Base-by-base conservation (phyloP, 257 asterid species). In the Ehretia macrophylla region DNA sequence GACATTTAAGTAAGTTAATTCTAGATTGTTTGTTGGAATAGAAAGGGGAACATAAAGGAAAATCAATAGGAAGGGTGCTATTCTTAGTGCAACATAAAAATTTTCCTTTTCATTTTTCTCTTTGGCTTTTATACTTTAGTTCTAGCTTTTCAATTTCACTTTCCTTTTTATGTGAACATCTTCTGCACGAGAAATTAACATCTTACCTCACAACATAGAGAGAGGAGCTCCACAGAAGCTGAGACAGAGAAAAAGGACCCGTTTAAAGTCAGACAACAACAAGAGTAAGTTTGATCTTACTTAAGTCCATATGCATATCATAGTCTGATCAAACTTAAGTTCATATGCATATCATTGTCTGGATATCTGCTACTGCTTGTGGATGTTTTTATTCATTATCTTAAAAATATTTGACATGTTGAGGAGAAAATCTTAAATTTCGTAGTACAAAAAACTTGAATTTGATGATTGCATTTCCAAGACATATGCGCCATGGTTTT, bases 241-340 rank as follows among this genome's bases (percentile, higher is more conserved):
- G 65, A 51, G 49, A 53, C 64, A 62, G 56, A 68, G 57, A 70
- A 71, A 68, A 59, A 75, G 17, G 63, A 47, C 27, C 74, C 82
- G 6, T 64, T 39, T 56, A 67, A 61, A 57, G 47, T 44, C 46
- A 48, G 46, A 37, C 64, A 17, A 45, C 55, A 67, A 27, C 38
- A 53, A 8, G 48, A 59, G 65, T 58, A 59, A 58, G 59, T 58
- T 46, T 14, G 38, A n/a, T 53, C 14, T 11, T 52, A 38, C 38
- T 46, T 27, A 27, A 27, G 35, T 27, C 35, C 35, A 27, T 37
- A 42, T 6, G 22, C 8, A 8, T 9, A 46, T 59, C 51, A 47
- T 14, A 6, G 17, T 17, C 20, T 20, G 58, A n/a, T n/a, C n/a
- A n/a, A n/a, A 38, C 38, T 46, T 27, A 27, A 27, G 35, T 27